Evolutionary conservation across 129 eudicot species (phyloP).

Genomic region (Flaveria linearis): DNA sequence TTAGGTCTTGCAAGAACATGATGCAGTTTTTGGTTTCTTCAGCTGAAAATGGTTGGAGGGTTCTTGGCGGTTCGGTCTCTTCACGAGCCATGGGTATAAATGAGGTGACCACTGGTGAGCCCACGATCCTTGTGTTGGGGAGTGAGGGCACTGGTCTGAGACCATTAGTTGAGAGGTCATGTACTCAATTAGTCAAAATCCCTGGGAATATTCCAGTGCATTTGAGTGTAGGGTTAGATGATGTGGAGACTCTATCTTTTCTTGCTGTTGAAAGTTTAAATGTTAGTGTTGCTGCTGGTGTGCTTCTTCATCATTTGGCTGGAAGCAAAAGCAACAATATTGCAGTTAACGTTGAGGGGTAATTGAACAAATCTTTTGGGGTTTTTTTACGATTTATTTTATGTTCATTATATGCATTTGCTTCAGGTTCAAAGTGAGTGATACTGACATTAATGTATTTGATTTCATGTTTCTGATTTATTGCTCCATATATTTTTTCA

Average conservation of each 20-base stretch:
- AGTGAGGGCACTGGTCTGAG: constrained; percentile 96
- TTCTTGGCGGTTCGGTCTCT: constrained; percentile 84
- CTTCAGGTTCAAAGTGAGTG: constrained; percentile 10
- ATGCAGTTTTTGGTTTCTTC: constrained; percentile 92
- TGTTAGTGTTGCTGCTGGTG: constrained; percentile 98
- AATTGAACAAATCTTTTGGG: neutral
- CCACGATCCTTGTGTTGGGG: constrained; percentile 88
- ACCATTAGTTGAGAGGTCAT: constrained; percentile 92
- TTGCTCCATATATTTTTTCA: neutral
- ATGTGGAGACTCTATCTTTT: constrained; percentile 55
- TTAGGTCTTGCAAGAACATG: constrained; percentile 89
- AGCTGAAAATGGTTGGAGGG: constrained; percentile 94
- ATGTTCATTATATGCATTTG: constrained; percentile 10
- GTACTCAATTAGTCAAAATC: constrained; percentile 68
- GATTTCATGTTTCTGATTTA: neutral
- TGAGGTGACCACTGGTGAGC: constrained; percentile 60
- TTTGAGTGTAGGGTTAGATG: constrained; percentile 54
- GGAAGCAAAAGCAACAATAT: constrained; percentile 40
- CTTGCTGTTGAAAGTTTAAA: constrained; percentile 96
- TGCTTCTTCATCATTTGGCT: constrained; percentile 81
- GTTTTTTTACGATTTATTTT: neutral
- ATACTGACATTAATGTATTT: constrained; percentile 20
- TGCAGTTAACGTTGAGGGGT: constrained; percentile 13
- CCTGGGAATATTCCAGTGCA: constrained; percentile 68
- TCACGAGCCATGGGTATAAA: constrained; percentile 62